Conservation (phyloP, 148 eudicot species). For the Limonium bicolor region DNA sequence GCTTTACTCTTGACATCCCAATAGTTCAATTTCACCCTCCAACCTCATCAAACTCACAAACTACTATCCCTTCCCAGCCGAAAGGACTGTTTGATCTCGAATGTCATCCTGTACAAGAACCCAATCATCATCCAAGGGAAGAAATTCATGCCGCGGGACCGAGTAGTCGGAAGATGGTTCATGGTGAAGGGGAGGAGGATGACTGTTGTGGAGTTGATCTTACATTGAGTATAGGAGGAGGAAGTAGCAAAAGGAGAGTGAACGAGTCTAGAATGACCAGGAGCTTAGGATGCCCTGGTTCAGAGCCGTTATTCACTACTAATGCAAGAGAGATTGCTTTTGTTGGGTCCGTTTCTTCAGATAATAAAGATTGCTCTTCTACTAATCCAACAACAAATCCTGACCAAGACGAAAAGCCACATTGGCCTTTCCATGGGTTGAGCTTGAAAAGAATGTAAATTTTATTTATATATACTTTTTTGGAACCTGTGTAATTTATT, state of each 20-base stretch:
- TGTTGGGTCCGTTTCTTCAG: no score
- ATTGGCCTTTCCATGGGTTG: neutral
- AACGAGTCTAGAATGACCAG: neutral
- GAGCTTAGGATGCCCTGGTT: neutral
- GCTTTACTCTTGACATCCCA: no score
- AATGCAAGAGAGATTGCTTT: no score
- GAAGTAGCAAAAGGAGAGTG: conserved; percentile 1
- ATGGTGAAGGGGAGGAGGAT: neutral
- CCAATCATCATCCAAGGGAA: neutral
- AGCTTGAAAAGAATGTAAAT: neutral
- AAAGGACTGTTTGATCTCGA: no score
- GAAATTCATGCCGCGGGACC: neutral
- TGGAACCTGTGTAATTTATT: no score
- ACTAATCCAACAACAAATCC: neutral
- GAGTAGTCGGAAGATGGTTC: neutral
- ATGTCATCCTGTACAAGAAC: no score
- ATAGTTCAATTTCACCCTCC: no score
- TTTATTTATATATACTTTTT: neutral
- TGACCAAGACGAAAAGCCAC: neutral
- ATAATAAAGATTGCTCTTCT: no score
- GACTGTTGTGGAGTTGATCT: conserved; percentile 8
- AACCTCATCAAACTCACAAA: no score
- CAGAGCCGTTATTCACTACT: neutral
- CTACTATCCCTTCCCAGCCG: no score
- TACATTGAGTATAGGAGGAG: conserved; percentile 7